phyloP scores from a whole-genome alignment of 2,329 filamentous ascomycete genomes.

The Cercospora beticola region DNA sequence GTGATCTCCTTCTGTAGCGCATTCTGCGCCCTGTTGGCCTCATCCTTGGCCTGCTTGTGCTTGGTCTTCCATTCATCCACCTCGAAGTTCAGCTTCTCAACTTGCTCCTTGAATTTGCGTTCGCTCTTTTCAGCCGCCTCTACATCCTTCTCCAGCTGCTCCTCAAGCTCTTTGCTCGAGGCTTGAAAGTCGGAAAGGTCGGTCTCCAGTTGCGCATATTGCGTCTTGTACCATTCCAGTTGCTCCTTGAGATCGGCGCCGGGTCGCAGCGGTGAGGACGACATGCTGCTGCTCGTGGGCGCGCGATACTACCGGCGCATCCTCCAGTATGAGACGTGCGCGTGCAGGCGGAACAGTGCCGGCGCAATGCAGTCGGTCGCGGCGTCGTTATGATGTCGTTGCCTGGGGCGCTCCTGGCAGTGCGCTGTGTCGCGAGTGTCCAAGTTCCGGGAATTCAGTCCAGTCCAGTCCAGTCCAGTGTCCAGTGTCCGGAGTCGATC shows the following conservation, averaged over 20 bases:
- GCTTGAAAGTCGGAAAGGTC: conserved; percentile 93
- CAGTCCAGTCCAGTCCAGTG: neutral
- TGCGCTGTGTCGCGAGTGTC: conserved; percentile 1
- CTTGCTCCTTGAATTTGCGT: conserved; percentile 79
- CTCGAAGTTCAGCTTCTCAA: conserved; percentile 79
- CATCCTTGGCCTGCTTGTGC: conserved; percentile 90
- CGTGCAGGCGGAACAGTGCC: neutral
- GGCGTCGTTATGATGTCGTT: neutral
- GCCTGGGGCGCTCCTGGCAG: neutral
- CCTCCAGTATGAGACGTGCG: conserved; percentile 1
- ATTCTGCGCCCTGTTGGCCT: conserved; percentile 81
- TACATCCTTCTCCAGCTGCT: conserved; percentile 92
- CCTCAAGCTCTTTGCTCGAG: conserved; percentile 90
- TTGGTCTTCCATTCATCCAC: conserved; percentile 99
- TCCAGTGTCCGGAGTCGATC: neutral
- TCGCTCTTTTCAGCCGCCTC: conserved; percentile 94
- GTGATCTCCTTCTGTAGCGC: conserved; percentile 94
- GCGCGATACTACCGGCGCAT: conserved; percentile 39
- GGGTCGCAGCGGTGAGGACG: conserved; percentile 40
- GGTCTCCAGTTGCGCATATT: conserved; percentile 88
- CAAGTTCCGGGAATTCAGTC: neutral
- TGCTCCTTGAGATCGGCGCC: conserved; percentile 63
- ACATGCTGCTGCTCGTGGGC: conserved; percentile 29
- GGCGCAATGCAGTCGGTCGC: neutral
- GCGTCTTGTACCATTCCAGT: conserved; percentile 89